These are phyloP conservation scores for Pythium aristosporum DNA, from an alignment of 352 stramenopile genomes.

Conservation along the genomic window DNA sequence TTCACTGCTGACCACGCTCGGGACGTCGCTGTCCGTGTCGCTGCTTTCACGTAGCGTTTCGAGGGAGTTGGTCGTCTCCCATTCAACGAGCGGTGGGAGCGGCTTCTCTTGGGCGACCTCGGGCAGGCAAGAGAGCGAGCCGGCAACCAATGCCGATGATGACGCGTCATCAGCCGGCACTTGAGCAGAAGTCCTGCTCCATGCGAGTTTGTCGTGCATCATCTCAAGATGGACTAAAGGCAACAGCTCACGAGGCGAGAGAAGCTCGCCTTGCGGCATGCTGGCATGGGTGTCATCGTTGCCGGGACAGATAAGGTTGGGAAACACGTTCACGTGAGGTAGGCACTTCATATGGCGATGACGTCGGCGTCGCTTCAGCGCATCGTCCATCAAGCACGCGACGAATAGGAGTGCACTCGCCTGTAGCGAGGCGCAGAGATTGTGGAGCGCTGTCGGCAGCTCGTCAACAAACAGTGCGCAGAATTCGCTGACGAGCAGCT, in stretches of 20 bases:
- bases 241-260: too few species aligned
- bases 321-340: background rate
- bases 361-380: background rate
- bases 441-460: conserved; percentile 13
- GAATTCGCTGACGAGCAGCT: conserved; percentile 11
- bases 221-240: too few species aligned
- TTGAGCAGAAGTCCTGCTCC: background rate
- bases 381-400: background rate
- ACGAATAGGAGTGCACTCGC: conserved; percentile 5
- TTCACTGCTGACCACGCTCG: too few species aligned
- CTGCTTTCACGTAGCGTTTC: background rate
- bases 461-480: conserved; percentile 3
- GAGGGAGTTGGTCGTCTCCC: conserved; percentile 7
- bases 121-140: background rate
- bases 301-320: background rate
- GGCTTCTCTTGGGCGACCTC: background rate
- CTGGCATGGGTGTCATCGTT: background rate
- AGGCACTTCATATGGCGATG: background rate
- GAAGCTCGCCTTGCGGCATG: too few species aligned
- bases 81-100: background rate
- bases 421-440: conserved; percentile 8
- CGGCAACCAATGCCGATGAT: background rate
- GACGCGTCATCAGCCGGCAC: background rate
- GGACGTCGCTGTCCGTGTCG: background rate
- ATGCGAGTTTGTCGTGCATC: too few species aligned